Evolutionary conservation across 2,329 filamentous ascomycete genomes (phyloP).

Genomic region (Plenodomus biglobosus): DNA sequence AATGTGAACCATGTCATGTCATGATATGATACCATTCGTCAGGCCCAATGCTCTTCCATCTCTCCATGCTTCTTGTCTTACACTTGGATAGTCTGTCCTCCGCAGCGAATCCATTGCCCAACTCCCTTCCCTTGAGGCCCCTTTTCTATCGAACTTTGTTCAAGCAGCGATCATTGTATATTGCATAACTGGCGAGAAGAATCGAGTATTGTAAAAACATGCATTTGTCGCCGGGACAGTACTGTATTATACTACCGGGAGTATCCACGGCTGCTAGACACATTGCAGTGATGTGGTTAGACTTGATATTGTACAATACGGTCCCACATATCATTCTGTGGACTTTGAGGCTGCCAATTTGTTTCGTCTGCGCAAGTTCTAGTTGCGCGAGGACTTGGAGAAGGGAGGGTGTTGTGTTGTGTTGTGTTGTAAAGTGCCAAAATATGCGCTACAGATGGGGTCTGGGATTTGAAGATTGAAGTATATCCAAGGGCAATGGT

Average conservation of each 20-base stretch:
- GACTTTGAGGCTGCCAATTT: not conserved
- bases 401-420: constrained; percentile 30
- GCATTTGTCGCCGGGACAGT: not conserved
- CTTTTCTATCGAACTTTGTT: not conserved
- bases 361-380: not conserved
- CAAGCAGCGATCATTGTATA: not conserved
- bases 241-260: not conserved
- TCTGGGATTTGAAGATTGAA: constrained; percentile 8
- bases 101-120: not conserved
- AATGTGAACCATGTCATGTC: no score
- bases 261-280: not conserved
- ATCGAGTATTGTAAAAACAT: not conserved
- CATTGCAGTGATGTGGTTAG: not conserved
- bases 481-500: not conserved
- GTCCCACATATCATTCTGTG: not conserved
- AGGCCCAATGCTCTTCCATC: not conserved
- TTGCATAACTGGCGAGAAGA: not conserved
- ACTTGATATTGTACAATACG: no score
- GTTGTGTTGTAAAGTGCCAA: constrained; percentile 34
- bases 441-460: constrained; percentile 13
- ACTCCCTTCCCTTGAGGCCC: not conserved
- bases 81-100: not conserved
- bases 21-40: no score
- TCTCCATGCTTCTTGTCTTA: not conserved
- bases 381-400: constrained; percentile 16